These are phyloP conservation scores for Phaffia australis DNA, from an alignment of 768 basidiomycete genomes.

Conservation along the genomic window DNA sequence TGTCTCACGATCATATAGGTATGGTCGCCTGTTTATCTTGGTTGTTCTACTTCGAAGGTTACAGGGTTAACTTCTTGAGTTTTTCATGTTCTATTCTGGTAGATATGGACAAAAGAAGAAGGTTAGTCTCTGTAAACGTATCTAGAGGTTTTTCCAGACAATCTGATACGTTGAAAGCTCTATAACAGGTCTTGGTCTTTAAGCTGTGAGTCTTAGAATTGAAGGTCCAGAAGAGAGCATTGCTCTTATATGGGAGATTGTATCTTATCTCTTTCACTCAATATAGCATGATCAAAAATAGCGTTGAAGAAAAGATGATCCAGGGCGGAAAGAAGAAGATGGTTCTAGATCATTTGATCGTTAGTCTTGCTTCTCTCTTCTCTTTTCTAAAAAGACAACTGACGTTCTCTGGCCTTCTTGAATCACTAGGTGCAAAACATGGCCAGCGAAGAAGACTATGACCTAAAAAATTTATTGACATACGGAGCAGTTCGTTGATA, in stretches of 20 bases:
- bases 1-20: neutral
- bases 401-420: neutral
- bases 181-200: slow-evolving; percentile 69
- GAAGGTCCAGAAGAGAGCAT: neutral
- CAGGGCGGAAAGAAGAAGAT: slow-evolving; percentile 92
- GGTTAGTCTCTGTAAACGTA: slow-evolving; percentile 32
- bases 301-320: slow-evolving; percentile 87
- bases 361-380: slow-evolving; percentile 36
- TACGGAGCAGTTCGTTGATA: slow-evolving; percentile 52
- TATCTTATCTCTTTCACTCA: neutral
- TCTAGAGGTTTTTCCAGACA: too few species aligned
- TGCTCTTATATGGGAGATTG: neutral
- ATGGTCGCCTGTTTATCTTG: too few species aligned
- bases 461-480: slow-evolving; percentile 78
- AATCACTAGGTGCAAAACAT: slow-evolving; percentile 55
- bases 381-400: slow-evolving; percentile 25
- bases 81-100: slow-evolving; percentile 77
- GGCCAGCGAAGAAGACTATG: slow-evolving; percentile 69
- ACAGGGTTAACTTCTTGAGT: slow-evolving; percentile 44
- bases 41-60: neutral
- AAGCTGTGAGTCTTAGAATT: slow-evolving; percentile 45
- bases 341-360: slow-evolving; percentile 85
- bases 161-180: too few species aligned
- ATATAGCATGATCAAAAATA: slow-evolving; percentile 67
- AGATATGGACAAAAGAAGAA: slow-evolving; percentile 91